Evolutionary conservation across 2,329 filamentous ascomycete species (phyloP).

Genomic region (Thielaviopsis punctulata): DNA sequence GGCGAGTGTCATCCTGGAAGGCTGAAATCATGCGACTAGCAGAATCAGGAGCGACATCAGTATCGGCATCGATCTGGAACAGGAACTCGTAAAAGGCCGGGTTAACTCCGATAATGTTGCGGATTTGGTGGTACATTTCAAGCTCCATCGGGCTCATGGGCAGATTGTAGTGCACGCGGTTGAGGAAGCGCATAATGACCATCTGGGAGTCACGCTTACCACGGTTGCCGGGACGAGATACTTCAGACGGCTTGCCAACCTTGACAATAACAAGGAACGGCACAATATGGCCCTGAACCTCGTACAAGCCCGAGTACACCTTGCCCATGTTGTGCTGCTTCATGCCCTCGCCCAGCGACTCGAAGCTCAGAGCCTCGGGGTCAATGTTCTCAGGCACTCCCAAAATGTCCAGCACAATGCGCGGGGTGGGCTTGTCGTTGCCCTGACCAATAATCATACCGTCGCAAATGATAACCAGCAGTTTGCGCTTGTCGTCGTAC

Average conservation of each 20-base stretch:
- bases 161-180: constrained; percentile 84
- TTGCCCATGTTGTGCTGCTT: constrained; percentile 97
- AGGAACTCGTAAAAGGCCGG: constrained; percentile 95
- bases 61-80: constrained; percentile 96
- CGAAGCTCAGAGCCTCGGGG: constrained; percentile 87
- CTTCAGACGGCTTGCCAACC: constrained; percentile 91
- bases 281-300: constrained; percentile 93
- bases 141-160: constrained; percentile 93
- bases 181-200: constrained; percentile 89
- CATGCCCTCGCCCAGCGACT: constrained; percentile 71
- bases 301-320: constrained; percentile 93
- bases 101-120: constrained; percentile 97
- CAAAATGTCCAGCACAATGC: constrained; percentile 93
- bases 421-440: constrained; percentile 90
- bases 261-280: constrained; percentile 94
- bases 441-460: constrained; percentile 92
- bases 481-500: constrained; percentile 96
- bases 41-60: constrained; percentile 78
- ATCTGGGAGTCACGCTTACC: constrained; percentile 98
- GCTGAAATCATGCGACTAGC: constrained; percentile 82
- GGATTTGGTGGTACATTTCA: constrained; percentile 98
- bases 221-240: constrained; percentile 89
- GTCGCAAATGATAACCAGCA: constrained; percentile 92
- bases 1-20: constrained; percentile 84
- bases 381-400: constrained; percentile 88